Conservation (phyloP, 805 yeast genomes). For the Hanseniaspora meyeri region DNA sequence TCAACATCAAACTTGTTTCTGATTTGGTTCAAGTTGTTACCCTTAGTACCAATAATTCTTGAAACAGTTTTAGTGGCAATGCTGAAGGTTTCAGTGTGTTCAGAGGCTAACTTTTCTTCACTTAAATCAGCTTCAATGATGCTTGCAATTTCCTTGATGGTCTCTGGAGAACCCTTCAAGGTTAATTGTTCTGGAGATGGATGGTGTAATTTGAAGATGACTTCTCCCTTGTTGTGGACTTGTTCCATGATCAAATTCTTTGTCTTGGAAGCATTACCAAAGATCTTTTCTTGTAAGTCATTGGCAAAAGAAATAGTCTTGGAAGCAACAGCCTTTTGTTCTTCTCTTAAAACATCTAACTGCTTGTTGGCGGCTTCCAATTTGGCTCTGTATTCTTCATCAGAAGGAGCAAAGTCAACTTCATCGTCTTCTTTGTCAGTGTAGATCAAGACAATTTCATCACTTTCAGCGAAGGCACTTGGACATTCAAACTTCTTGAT, state of each 20-base stretch:
- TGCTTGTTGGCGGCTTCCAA: conserved; percentile 42
- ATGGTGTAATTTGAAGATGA: conserved; percentile 39
- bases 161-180: conserved; percentile 57
- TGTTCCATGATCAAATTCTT: conserved; percentile 26
- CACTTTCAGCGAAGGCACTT: not conserved
- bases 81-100: conserved; percentile 33
- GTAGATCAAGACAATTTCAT: conserved; percentile 1
- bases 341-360: conserved; percentile 46
- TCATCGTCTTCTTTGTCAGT: conserved; percentile 29
- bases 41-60: conserved; percentile 82
- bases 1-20: conserved; percentile 64
- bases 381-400: conserved; percentile 43
- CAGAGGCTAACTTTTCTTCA: conserved; percentile 19
- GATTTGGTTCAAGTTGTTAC: conserved; percentile 55
- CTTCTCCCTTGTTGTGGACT: conserved; percentile 25
- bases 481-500: conserved; percentile 44
- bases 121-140: conserved; percentile 27
- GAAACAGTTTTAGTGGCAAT: conserved; percentile 61
- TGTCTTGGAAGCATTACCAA: conserved; percentile 18
- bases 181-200: conserved; percentile 42
- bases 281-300: conserved; percentile 40
- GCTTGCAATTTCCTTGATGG: conserved; percentile 36
- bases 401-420: conserved; percentile 64
- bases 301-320: conserved; percentile 40
- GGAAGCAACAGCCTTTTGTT: conserved; percentile 42